These are phyloP conservation scores for Akanthomyces muscarius DNA, from an alignment of 2,329 filamentous ascomycete genomes.

Conservation along the genomic window DNA sequence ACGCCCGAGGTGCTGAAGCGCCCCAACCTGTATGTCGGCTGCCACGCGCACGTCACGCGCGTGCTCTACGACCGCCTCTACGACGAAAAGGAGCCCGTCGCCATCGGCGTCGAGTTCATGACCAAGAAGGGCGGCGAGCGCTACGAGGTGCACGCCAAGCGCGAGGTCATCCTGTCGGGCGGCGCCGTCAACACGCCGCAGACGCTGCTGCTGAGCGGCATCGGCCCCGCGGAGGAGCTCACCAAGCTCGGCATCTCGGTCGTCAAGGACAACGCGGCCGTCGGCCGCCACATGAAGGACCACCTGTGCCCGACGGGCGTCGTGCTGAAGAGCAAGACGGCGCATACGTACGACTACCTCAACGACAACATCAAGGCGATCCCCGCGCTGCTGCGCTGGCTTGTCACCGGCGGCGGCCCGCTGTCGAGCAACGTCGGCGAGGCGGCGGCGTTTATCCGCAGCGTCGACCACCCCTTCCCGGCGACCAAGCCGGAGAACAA, in stretches of 20 bases:
- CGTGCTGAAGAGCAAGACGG: constrained; percentile 19
- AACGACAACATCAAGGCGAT: constrained; percentile 18
- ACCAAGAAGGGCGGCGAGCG: constrained; percentile 13
- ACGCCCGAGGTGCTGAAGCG: constrained; percentile 18
- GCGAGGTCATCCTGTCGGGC: constrained; percentile 44
- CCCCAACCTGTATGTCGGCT: constrained; percentile 21
- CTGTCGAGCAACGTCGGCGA: constrained; percentile 21
- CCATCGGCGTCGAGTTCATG: constrained; percentile 21
- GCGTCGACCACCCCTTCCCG: constrained; percentile 17
- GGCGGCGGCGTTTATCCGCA: constrained; percentile 21
- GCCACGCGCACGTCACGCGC: constrained; percentile 20
- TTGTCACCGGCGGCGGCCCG: constrained; percentile 20
- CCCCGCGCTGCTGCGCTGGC: constrained; percentile 20
- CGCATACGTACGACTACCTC: constrained; percentile 20
- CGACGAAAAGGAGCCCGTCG: constrained; percentile 11
- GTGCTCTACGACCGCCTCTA: constrained; percentile 20
- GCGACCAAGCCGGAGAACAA: constrained; percentile 7
- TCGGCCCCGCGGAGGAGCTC: constrained; percentile 38
- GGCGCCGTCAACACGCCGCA: constrained; percentile 43
- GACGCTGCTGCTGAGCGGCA: constrained; percentile 41
- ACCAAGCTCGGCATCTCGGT: constrained; percentile 43
- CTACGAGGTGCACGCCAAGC: constrained; percentile 30
- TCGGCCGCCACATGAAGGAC: constrained; percentile 49
- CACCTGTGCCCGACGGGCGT: constrained; percentile 22
- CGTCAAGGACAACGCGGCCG: constrained; percentile 54